A percentile compares a stretch with the other conserved stretches of the same genome.
phyloP scores from a whole-genome alignment of 1,284 basidiomycete species.

The Ganoderma lucidum region DNA sequence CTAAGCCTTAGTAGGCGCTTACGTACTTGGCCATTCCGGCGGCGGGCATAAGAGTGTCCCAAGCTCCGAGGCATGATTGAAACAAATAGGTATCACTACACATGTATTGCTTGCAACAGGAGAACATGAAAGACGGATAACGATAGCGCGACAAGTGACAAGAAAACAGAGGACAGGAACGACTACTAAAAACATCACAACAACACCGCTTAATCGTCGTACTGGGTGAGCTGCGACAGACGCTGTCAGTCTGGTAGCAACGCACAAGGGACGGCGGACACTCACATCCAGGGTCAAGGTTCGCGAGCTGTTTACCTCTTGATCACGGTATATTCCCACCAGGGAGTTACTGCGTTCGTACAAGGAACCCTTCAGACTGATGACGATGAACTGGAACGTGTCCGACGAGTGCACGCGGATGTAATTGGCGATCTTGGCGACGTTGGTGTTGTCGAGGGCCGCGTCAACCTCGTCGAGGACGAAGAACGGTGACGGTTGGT shows the following conservation, averaged over 20 bases:
- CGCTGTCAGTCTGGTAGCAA: neutral
- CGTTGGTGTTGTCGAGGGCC: conserved; percentile 95
- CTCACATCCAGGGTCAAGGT: conserved; percentile 92
- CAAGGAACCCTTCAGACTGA: conserved; percentile 91
- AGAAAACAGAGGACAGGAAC: neutral
- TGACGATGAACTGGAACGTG: conserved; percentile 95
- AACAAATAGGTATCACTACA: neutral
- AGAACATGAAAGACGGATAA: conserved; percentile 1
- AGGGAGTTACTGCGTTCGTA: conserved; percentile 93
- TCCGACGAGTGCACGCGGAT: conserved; percentile 70
- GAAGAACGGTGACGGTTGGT: conserved; percentile 98
- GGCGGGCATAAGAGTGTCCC: too few species aligned
- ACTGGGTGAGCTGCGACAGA: conserved; percentile 50
- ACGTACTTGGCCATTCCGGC: too few species aligned
- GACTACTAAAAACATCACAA: neutral
- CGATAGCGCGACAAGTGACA: neutral
- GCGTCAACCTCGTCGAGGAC: conserved; percentile 99
- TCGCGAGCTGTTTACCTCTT: conserved; percentile 90
- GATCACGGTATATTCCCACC: conserved; percentile 94
- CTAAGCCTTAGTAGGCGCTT: too few species aligned
- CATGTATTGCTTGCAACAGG: neutral
- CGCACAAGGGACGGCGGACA: conserved; percentile 24
- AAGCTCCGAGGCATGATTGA: neutral
- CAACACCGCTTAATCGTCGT: conserved; percentile 40
- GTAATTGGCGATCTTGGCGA: conserved; percentile 85